Evolutionary conservation across 1,284 basidiomycete species (phyloP).

Genomic region (Cutaneotrichosporon sp.): DNA sequence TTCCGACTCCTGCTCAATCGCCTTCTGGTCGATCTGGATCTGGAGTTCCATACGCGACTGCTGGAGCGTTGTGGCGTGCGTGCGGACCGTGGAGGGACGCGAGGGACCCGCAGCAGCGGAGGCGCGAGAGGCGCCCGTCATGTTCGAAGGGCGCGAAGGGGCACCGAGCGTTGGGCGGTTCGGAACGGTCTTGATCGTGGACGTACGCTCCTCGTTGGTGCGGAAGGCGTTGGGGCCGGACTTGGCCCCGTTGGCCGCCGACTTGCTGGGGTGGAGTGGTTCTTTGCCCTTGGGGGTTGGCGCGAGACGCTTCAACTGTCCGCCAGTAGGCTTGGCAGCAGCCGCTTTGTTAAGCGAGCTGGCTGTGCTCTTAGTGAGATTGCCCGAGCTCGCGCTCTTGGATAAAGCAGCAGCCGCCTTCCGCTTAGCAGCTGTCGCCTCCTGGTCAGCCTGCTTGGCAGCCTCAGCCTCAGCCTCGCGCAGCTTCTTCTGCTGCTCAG

Average conservation of each 20-base stretch:
- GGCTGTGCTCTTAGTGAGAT: slow-evolving; percentile 21
- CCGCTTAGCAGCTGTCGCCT: slow-evolving; percentile 45
- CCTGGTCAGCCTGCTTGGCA: slow-evolving; percentile 14
- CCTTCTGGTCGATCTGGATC: slow-evolving; percentile 52
- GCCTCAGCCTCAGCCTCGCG: slow-evolving; percentile 34
- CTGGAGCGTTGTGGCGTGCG: slow-evolving; percentile 50
- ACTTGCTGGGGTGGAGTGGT: slow-evolving; percentile 19
- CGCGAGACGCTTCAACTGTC: slow-evolving; percentile 10
- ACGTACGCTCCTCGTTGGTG: slow-evolving; percentile 16
- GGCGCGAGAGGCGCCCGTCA: background rate
- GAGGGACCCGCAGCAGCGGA: background rate
- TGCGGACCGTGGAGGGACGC: slow-evolving; percentile 10
- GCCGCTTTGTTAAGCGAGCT: slow-evolving; percentile 12
- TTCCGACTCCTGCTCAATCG: slow-evolving; percentile 55
- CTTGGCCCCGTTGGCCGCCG: slow-evolving; percentile 13
- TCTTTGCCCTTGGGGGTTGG: slow-evolving; percentile 17
- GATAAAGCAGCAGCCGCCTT: slow-evolving; percentile 35
- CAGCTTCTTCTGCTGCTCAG: slow-evolving; percentile 20
- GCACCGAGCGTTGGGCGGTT: slow-evolving; percentile 29
- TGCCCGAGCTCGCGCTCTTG: slow-evolving; percentile 15
- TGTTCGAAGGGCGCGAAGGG: slow-evolving; percentile 28
- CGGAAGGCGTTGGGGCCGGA: slow-evolving; percentile 27
- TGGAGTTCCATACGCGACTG: slow-evolving; percentile 45
- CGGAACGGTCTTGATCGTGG: slow-evolving; percentile 23
- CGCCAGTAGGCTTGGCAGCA: slow-evolving; percentile 27